phyloP scores from a whole-genome alignment of 768 basidiomycete genomes.

The Obba rivulosa region DNA sequence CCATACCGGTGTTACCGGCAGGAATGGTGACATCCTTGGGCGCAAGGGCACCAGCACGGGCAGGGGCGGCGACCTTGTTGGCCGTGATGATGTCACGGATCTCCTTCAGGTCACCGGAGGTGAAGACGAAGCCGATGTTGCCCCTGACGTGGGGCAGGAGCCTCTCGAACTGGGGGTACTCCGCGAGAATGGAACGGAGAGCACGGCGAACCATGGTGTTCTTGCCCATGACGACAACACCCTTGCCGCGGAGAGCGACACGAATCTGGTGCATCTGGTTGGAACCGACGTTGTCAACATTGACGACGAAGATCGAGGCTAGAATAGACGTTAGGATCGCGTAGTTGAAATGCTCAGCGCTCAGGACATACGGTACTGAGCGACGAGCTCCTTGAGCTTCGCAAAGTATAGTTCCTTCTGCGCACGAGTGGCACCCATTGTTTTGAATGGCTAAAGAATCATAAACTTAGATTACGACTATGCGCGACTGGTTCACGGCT shows the following conservation, averaged over 20 bases:
- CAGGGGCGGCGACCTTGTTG: slow-evolving; percentile 98
- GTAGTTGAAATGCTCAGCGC: neutral
- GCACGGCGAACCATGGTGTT: slow-evolving; percentile 99
- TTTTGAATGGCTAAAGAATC: slow-evolving; percentile 2
- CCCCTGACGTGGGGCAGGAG: slow-evolving; percentile 94
- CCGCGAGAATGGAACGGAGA: slow-evolving; percentile 83
- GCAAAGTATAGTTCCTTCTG: slow-evolving; percentile 89
- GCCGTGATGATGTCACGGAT: slow-evolving; percentile 87
- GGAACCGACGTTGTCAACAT: slow-evolving; percentile 99
- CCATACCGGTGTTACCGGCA: slow-evolving; percentile 99
- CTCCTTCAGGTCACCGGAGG: slow-evolving; percentile 86
- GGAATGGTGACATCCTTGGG: slow-evolving; percentile 91
- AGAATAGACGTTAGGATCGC: slow-evolving; percentile 1
- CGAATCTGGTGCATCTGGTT: slow-evolving; percentile 99
- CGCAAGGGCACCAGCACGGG: slow-evolving; percentile 95
- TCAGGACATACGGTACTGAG: slow-evolving; percentile 71
- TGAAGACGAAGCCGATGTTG: slow-evolving; percentile 99
- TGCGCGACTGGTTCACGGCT: neutral
- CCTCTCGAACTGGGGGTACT: slow-evolving; percentile 91
- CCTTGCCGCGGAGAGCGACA: slow-evolving; percentile 92
- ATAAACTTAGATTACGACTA: too few relatives aligned
- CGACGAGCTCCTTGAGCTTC: slow-evolving; percentile 90
- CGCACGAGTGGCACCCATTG: slow-evolving; percentile 88
- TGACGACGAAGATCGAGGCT: slow-evolving; percentile 99
- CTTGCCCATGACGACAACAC: slow-evolving; percentile 98